Base-by-base conservation (phyloP, 208 protist species). In the Wallacemonas collosoma region DNA sequence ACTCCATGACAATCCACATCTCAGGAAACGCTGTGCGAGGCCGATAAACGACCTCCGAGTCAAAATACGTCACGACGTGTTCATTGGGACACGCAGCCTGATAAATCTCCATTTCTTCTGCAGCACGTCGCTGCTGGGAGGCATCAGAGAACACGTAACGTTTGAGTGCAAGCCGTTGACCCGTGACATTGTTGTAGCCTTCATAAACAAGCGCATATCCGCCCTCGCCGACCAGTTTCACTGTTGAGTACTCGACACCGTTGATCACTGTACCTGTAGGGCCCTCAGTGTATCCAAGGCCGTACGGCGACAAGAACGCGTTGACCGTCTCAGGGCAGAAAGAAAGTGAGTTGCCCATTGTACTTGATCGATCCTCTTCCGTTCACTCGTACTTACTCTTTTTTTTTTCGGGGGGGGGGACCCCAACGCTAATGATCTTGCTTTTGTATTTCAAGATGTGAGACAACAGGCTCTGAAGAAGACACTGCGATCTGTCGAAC, bases 1-100 rank as follows among this genome's bases (percentile, higher is more conserved):
- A 81, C 55, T 91, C 89, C 86, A 94, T 91, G 38, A 83, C 82
- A 47, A 90, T 80, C 86, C 89, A 94, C 70, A 91, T 77, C 72
- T 94, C 86, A 17, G 86, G 86, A 53, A 86, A 41, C 17, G 77
- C 71, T 2, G 36, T 56, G 6, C 70, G 68, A 1, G 55, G 38
- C 0, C 77, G 65, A 44, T 76, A 77, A 3, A 84, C 55, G 53
- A 80, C 75, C 45, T 77, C 79, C 3, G 67, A 84, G 58, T 83
- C 79, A 9, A 79, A 68, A 39, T 74, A 79, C 15, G 68, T 79
- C 11, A 86, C 78, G 9, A 86, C 68, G 48, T 68, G 72, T 15
- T 80, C 75, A 45, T 83, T 58, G 0, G 73, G 81, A 61, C 75
- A 86, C 11, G 74, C 60, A 36, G 77, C 71, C 8, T 71, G 66